Evolutionary conservation across 257 asterid genomes (phyloP).

Genomic region (Solanum medicagineum): DNA sequence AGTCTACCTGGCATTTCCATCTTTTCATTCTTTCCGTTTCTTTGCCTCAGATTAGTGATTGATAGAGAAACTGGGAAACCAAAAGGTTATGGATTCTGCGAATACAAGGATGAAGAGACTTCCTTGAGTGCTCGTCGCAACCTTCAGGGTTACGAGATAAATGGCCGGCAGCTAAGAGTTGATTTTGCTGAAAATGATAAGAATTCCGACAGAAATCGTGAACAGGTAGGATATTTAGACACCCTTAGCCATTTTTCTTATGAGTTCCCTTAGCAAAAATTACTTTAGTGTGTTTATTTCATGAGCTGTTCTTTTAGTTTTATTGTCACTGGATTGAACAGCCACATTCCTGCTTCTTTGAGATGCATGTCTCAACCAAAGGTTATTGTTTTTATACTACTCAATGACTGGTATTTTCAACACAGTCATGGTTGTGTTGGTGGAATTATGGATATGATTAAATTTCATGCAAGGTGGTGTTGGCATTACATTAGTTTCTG

Average conservation of each 20-base stretch:
- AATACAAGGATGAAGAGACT: slow-evolving; percentile 94
- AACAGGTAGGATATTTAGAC: slow-evolving; percentile 40
- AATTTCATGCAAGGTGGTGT: neutral
- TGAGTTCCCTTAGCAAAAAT: neutral
- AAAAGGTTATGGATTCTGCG: slow-evolving; percentile 95
- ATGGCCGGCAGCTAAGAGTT: slow-evolving; percentile 90
- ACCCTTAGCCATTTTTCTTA: neutral
- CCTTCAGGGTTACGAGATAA: slow-evolving; percentile 84
- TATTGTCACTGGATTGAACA: neutral
- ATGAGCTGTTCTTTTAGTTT: neutral
- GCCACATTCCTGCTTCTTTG: neutral
- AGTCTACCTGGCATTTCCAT: neutral
- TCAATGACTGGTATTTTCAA: neutral
- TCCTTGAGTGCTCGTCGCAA: slow-evolving; percentile 94
- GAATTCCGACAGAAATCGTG: slow-evolving; percentile 64
- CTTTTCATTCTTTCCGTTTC: neutral
- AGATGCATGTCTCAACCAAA: neutral
- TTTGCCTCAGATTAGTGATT: slow-evolving; percentile 52
- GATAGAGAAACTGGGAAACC: slow-evolving; percentile 98
- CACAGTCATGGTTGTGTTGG: neutral
- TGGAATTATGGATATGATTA: neutral
- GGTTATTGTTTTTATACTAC: neutral
- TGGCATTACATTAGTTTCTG: neutral
- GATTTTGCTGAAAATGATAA: slow-evolving; percentile 96
- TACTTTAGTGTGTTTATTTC: neutral